Evolutionary conservation across 73 alveolate genomes (phyloP).

Genomic region (Paramecium primaurelia): DNA sequence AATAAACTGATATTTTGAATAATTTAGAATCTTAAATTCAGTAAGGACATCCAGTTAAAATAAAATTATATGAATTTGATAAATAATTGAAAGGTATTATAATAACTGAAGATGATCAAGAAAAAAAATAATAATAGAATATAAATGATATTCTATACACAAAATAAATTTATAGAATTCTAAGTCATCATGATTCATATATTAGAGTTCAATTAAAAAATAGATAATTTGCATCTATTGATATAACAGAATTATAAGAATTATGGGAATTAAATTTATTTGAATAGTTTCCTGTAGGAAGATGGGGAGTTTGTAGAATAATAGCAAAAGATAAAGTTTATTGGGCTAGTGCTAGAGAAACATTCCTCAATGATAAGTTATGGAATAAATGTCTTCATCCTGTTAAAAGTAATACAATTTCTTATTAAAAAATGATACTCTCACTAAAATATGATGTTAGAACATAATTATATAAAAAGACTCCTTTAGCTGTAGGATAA

Average conservation of each 20-base stretch:
- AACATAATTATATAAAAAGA: not conserved
- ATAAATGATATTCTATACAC: not conserved
- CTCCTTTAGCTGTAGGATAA: not conserved
- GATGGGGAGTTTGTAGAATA: constrained; percentile 27
- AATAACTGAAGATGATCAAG: not conserved
- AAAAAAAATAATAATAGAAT: not conserved
- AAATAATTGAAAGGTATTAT: not conserved
- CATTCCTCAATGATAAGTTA: constrained; percentile 23
- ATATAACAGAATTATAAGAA: constrained; percentile 26
- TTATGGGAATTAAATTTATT: constrained; percentile 3
- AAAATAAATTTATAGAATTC: not conserved
- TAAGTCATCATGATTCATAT: constrained; percentile 38
- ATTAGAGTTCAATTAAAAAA: constrained; percentile 3
- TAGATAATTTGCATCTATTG: constrained; percentile 29
- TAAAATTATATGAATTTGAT: not conserved
- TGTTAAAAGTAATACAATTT: not conserved
- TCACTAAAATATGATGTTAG: constrained; percentile 9
- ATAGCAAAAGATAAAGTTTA: not conserved
- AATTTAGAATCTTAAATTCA: not conserved
- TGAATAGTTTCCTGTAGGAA: not conserved
- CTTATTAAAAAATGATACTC: not conserved
- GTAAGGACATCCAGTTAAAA: not conserved
- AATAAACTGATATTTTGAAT: not conserved
- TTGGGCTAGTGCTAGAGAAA: constrained; percentile 51
- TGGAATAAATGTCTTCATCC: constrained; percentile 46